A percentile compares a stretch with the other conserved stretches of the same genome.
Evolutionary conservation across 768 basidiomycete species (phyloP).

Genomic region (Lactifluus echinatus): DNA sequence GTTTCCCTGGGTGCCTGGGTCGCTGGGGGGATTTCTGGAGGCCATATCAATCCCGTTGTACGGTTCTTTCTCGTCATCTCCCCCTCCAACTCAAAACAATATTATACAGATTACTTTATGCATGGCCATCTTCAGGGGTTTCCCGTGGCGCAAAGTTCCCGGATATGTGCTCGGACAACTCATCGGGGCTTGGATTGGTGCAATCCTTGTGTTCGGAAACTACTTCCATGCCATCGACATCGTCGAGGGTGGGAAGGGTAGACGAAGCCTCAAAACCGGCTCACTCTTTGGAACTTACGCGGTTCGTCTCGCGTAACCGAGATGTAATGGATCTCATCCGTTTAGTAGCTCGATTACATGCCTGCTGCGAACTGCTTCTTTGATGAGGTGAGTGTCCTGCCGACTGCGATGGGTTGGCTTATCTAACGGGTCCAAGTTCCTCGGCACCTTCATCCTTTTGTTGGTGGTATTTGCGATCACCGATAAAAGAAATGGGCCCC

Average conservation of each 20-base stretch:
- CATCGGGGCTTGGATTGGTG: conserved; percentile 51
- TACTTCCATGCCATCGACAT: conserved; percentile 61
- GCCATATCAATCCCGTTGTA: conserved; percentile 41
- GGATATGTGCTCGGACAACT: conserved; percentile 55
- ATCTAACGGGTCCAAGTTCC: conserved; percentile 32
- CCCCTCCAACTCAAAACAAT: not conserved
- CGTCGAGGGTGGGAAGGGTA: conserved; percentile 45
- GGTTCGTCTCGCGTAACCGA: conserved; percentile 29
- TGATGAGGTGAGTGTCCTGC: conserved; percentile 29
- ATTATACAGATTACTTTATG: conserved; percentile 52
- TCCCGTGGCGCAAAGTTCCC: conserved; percentile 79
- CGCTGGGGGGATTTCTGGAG: conserved; percentile 57
- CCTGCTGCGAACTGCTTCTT: conserved; percentile 38
- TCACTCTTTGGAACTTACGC: conserved; percentile 53
- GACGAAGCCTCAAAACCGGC: conserved; percentile 53
- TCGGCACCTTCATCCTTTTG: conserved; percentile 46
- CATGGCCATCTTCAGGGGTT: conserved; percentile 57
- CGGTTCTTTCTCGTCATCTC: not conserved
- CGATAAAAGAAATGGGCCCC: conserved; percentile 44
- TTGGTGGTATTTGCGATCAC: conserved; percentile 44
- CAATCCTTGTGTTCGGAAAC: conserved; percentile 50
- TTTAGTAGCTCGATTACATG: conserved; percentile 33
- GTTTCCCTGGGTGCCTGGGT: conserved; percentile 63
- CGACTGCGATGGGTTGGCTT: not conserved
- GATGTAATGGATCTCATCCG: not conserved